These are phyloP conservation scores for Sarocladium strictum DNA, from an alignment of 2,329 filamentous ascomycete genomes.

Conservation along the genomic window DNA sequence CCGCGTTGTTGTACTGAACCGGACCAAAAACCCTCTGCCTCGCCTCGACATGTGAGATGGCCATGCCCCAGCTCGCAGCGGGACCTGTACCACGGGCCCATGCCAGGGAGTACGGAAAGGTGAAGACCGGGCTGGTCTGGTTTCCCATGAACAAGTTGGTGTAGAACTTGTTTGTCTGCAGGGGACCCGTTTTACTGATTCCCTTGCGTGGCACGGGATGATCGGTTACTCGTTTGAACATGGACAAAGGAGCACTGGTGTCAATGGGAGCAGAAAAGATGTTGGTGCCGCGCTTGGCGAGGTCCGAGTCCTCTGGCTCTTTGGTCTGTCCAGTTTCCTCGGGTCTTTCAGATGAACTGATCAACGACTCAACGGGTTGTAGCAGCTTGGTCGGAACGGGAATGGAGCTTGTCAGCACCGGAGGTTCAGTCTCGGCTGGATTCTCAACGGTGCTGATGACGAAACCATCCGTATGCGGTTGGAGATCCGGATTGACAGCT, in stretches of 20 bases:
- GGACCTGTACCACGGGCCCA: slow-evolving; percentile 61
- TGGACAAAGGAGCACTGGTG: slow-evolving; percentile 41
- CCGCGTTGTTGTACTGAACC: slow-evolving; percentile 48
- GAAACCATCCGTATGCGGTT: slow-evolving; percentile 25
- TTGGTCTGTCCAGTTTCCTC: not conserved
- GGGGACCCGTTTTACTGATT: slow-evolving; percentile 39
- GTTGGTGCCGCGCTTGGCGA: slow-evolving; percentile 24
- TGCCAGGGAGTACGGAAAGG: slow-evolving; percentile 67
- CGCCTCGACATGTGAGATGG: slow-evolving; percentile 67
- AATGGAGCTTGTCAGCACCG: slow-evolving; percentile 26
- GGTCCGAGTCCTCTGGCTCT: not conserved
- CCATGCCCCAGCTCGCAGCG: slow-evolving; percentile 68
- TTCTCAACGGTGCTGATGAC: slow-evolving; percentile 19
- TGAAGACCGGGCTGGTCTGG: slow-evolving; percentile 65
- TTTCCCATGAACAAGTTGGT: slow-evolving; percentile 72
- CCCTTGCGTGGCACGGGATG: slow-evolving; percentile 54
- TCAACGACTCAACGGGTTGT: slow-evolving; percentile 12
- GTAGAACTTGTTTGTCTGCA: slow-evolving; percentile 77
- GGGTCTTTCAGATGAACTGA: not conserved
- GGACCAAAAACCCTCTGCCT: slow-evolving; percentile 62
- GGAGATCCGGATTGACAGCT: slow-evolving; percentile 15
- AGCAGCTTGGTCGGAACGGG: slow-evolving; percentile 30
- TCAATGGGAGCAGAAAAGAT: slow-evolving; percentile 53
- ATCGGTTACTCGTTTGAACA: slow-evolving; percentile 41
- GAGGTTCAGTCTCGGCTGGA: slow-evolving; percentile 13